Conservation (phyloP, 148 eudicot genomes). For the Bassia scoparia region DNA sequence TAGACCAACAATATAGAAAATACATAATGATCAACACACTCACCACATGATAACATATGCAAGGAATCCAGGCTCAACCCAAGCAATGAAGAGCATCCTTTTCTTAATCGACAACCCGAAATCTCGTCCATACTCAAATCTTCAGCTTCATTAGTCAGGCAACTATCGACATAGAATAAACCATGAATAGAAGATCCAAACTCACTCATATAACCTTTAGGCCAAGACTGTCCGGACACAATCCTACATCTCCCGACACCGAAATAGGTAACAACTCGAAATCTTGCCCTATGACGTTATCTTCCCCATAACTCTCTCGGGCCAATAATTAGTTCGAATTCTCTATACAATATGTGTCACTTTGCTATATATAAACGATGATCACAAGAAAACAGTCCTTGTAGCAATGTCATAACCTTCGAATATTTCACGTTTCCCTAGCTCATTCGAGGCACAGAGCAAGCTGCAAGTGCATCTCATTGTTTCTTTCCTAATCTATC, state of each 20-base stretch:
- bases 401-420: too few species aligned
- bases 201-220: constrained; percentile 63
- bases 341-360: constrained; percentile 58
- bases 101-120: constrained; percentile 68
- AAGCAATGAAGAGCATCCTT: constrained; percentile 45
- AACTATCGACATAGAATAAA: constrained; percentile 61
- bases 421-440: too few species aligned
- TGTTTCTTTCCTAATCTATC: too few species aligned
- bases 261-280: constrained; percentile 73
- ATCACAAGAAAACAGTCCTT: too few species aligned
- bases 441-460: too few species aligned
- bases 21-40: too few species aligned
- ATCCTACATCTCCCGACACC: constrained; percentile 93
- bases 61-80: constrained; percentile 54
- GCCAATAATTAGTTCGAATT: constrained; percentile 58
- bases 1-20: neutral
- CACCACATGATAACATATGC: constrained; percentile 31
- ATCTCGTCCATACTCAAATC: constrained; percentile 78
- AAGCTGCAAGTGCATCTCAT: too few species aligned
- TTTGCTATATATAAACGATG: too few species aligned
- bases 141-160: constrained; percentile 45
- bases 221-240: constrained; percentile 87
- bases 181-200: constrained; percentile 83
- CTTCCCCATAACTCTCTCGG: constrained; percentile 64
- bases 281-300: constrained; percentile 67